Evolutionary conservation across 352 stramenopile species (phyloP).

Genomic region (Paralagenidium karlingii): DNA sequence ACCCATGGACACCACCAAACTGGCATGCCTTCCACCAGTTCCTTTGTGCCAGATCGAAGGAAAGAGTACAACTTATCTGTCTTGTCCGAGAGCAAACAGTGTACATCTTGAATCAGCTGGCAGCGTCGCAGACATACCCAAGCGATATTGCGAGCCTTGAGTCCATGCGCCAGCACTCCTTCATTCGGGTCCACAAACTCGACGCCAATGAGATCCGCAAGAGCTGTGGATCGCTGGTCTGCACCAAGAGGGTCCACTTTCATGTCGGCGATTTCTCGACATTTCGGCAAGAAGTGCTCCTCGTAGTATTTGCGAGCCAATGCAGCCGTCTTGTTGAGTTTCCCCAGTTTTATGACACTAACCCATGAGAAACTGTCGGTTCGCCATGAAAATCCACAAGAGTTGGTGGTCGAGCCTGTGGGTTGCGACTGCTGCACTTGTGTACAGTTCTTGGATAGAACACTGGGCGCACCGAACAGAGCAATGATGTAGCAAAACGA

Average conservation of each 20-base stretch:
- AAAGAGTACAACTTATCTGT: conserved; percentile 22
- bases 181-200: conserved; percentile 81
- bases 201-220: conserved; percentile 70
- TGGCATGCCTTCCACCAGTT: conserved; percentile 62
- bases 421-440: conserved; percentile 4
- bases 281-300: conserved; percentile 66
- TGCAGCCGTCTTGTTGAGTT: conserved; percentile 67
- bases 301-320: conserved; percentile 49
- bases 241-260: conserved; percentile 62
- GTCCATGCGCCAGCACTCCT: conserved; percentile 62
- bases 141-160: conserved; percentile 76
- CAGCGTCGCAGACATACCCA: conserved; percentile 70
- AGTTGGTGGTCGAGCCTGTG: not conserved
- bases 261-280: conserved; percentile 62
- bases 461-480: conserved; percentile 57
- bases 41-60: conserved; percentile 40
- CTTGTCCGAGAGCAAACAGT: conserved; percentile 35
- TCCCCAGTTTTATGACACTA: conserved; percentile 71
- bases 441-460: conserved; percentile 38
- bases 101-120: conserved; percentile 57
- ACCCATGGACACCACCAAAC: conserved; percentile 86
- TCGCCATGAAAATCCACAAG: conserved; percentile 72
- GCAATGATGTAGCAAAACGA: conserved; percentile 71
- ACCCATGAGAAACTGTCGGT: conserved; percentile 74
- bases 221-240: conserved; percentile 56